These are phyloP conservation scores for Gynandropsis gynandra DNA, from an alignment of 345 rosid genomes.

Conservation along the genomic window DNA sequence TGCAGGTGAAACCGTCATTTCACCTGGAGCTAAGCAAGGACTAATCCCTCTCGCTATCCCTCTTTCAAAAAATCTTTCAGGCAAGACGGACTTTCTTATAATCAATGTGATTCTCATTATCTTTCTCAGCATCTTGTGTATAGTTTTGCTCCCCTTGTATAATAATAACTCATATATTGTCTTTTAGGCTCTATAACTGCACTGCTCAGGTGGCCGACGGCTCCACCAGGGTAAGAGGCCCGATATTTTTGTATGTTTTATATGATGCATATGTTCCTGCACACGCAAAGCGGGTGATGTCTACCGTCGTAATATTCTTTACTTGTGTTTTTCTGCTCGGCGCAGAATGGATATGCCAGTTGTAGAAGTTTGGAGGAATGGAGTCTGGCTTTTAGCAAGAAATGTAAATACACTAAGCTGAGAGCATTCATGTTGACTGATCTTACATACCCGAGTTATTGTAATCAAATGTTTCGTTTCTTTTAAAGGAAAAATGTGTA, in stretches of 20 bases:
- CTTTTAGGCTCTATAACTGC: conserved; percentile 62
- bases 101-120: conserved; percentile 3
- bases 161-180: conserved; percentile 4
- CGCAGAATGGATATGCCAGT: conserved; percentile 87
- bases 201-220: conserved; percentile 86
- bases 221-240: conserved; percentile 66
- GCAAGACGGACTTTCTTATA: conserved; percentile 22
- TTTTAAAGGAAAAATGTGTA: conserved; percentile 5
- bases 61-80: conserved; percentile 56
- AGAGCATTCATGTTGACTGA: conserved; percentile 2
- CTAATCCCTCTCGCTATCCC: conserved; percentile 72
- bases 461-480: no score
- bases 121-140: conserved; percentile 1
- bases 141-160: neutral
- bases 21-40: conserved; percentile 73
- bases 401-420: conserved; percentile 50
- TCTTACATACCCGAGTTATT: no score
- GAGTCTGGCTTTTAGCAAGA: conserved; percentile 81
- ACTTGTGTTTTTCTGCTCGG: conserved; percentile 4
- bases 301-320: neutral
- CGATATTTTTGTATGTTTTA: conserved; percentile 3
- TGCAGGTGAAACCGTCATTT: conserved; percentile 61
- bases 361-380: conserved; percentile 78
- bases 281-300: neutral
- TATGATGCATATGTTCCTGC: neutral